These are phyloP conservation scores for Metschnikowia henanensis DNA, from an alignment of 805 yeast species.

Conservation along the genomic window DNA sequence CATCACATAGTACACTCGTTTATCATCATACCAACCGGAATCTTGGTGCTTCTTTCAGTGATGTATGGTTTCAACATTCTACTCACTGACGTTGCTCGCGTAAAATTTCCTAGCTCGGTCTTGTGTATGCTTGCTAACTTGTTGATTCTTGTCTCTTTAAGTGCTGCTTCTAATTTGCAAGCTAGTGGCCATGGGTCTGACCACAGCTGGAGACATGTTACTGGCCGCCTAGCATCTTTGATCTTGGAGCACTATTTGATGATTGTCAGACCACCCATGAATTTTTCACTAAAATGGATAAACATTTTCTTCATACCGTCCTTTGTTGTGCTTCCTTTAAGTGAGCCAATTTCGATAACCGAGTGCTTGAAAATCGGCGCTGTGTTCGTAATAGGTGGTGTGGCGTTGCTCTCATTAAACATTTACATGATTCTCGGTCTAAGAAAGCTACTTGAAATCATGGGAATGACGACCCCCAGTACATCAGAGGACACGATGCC, in stretches of 20 bases:
- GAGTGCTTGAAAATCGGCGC: conserved; percentile 77
- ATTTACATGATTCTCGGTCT: conserved; percentile 37
- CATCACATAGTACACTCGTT: conserved; percentile 36
- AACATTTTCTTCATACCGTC: conserved; percentile 78
- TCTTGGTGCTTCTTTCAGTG: conserved; percentile 42
- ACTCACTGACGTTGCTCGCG: conserved; percentile 41
- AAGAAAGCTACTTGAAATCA: conserved; percentile 15
- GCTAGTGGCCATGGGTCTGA: background rate
- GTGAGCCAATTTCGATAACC: conserved; percentile 60
- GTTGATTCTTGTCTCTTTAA: conserved; percentile 40
- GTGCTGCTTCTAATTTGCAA: conserved; percentile 16
- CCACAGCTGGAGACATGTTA: conserved; percentile 16
- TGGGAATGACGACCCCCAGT: conserved; percentile 6
- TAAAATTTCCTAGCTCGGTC: conserved; percentile 70
- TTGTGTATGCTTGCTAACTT: conserved; percentile 65
- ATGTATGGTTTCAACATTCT: conserved; percentile 55
- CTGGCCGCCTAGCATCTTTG: conserved; percentile 19
- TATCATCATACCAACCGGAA: conserved; percentile 49
- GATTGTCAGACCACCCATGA: conserved; percentile 59
- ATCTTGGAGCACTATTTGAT: conserved; percentile 31
- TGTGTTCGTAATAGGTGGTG: conserved; percentile 66
- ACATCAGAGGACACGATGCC: background rate
- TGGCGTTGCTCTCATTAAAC: conserved; percentile 46
- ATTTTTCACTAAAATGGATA: conserved; percentile 74
- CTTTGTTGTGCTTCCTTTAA: conserved; percentile 67